Percentiles rank a stretch among this genome's conserved stretches.
These are phyloP conservation scores for Xylaria sp. DNA, from an alignment of 2,329 filamentous ascomycete genomes.

Conservation along the genomic window DNA sequence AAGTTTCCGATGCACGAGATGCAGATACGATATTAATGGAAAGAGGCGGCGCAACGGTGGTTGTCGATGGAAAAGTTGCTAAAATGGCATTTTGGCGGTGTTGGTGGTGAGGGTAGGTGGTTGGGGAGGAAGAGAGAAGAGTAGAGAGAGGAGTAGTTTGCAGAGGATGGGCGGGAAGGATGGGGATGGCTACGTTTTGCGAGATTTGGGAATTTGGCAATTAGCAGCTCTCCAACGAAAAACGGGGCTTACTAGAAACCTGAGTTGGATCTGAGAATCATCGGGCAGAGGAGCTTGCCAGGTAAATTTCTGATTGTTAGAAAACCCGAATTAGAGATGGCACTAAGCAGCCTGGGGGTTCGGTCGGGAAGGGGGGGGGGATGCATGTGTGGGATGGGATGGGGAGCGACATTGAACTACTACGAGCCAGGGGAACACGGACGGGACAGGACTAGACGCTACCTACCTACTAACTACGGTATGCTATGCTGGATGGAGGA, in stretches of 20 bases:
- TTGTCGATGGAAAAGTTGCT: constrained; percentile 45
- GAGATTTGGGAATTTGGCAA: constrained; percentile 46
- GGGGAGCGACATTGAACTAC: constrained; percentile 14
- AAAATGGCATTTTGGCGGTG: constrained; percentile 41
- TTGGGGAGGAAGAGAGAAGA: constrained; percentile 30
- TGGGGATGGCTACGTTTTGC: constrained; percentile 60
- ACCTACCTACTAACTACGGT: too few relatives aligned
- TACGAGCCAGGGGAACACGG: constrained; percentile 14
- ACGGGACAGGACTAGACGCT: background rate
- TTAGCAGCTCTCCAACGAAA: constrained; percentile 56
- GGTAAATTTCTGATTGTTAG: constrained; percentile 46
- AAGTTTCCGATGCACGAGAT: constrained; percentile 34
- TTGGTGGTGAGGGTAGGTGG: constrained; percentile 37
- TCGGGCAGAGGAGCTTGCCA: constrained; percentile 44
- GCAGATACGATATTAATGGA: constrained; percentile 38
- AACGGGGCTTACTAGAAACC: constrained; percentile 49
- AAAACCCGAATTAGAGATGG: constrained; percentile 46
- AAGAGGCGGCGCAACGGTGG: constrained; percentile 43
- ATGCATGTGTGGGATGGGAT: constrained; percentile 37
- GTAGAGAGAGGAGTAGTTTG: constrained; percentile 36
- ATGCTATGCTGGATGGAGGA: background rate
- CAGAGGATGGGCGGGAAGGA: constrained; percentile 44
- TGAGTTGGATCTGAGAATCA: constrained; percentile 27
- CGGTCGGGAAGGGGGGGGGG: too few relatives aligned
- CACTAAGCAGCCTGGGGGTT: constrained; percentile 36